Evolutionary conservation across 345 rosid genomes (phyloP), one percentile per base, ranked within the genome.

Genomic region (Citrus australasica): DNA sequence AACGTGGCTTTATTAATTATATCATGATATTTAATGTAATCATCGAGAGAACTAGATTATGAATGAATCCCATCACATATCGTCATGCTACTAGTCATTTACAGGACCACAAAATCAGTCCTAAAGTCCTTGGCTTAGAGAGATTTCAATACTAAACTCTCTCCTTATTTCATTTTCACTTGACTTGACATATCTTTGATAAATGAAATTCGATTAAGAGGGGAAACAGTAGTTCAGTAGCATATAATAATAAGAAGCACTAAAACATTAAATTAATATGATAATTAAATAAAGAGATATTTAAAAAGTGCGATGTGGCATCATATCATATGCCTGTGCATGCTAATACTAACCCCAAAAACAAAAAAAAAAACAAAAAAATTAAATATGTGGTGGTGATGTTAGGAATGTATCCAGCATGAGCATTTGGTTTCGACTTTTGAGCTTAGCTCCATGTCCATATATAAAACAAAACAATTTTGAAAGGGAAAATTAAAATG

Each of bases 301-400:
- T 35, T 22, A 59, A 37, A 37, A 83, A 87, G 90, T 78, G 85
- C 88, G 75, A 78, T 21, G 56, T 79, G 85, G 71, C 89, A 83
- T 83, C 87, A 88, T 67, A 69, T 84, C 81, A 85, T 73, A 13
- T 69, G 79, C 61, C 55, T 60, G 66, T 28, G 64, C 60, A 46
- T 53, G 7, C 6, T 77, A 76, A 30, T 72, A 48, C 74, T 74
- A 79, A 71, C 79, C 71, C 22, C 79, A 25, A 25, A 25, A 25
- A 68, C 14, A 1, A 61, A 27, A 76, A 27, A 25, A 25, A 25
- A 25, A 25, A 25, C 25, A 25, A 10, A 61, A 19, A 71, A 38
- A 4, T 5, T 30, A 17, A 33, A 33, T 76, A 22, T 73, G 88
- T 74, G 87, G 84, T 72, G 63, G 75, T 76, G 80, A 73, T 76